Evolutionary conservation across 768 basidiomycete genomes (phyloP), one percentile per base, ranked within the genome.

Genomic region (Naganishia randhawae): DNA sequence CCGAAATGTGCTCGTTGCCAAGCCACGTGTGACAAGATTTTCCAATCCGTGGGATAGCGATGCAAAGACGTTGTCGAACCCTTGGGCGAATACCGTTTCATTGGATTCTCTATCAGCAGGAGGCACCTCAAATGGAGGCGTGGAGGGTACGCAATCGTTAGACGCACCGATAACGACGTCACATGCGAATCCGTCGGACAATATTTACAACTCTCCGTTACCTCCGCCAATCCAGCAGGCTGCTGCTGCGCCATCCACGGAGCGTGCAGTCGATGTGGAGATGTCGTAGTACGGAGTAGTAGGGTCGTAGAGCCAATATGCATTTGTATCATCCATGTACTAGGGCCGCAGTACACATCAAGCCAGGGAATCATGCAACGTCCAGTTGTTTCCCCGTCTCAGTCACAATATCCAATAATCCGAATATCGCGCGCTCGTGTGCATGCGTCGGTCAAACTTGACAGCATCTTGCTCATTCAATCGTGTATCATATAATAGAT

Each of bases 1-100:
- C 69, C 84, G 96, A 71, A 91, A 94, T 74, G 81, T 83, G 7
- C 88, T 97, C 78, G 92, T 87, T 72, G 84, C 87, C 57, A 97
- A 96, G 75, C 92, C 93, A 35, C 84, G 94, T 53, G 96, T 99
- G 41, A 99, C 96, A 61, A 84, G 55, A 13, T 48, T 48, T 48
- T 48, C 45, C n/a, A 22, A n/a, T 48, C 66, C 61, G 3, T 70
- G 65, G 69, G 65, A 65, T 22, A 63, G 16, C 53, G 66, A 66
- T 63, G 22, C 25, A 29, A 68, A 68, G 31, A 61, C 22, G 22
- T 6, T 51, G 17, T 39, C 57, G 14, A 27, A 51, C 53, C 55
- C 54, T 2, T 54, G 62, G 63, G 74, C 75, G 73, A 57, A 75
- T 73, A 51, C 73, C 73, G 9, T 76, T 71, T 74, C 75, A 74